Evolutionary conservation across 768 basidiomycete species (phyloP).

Genomic region (Mycena galericulata): DNA sequence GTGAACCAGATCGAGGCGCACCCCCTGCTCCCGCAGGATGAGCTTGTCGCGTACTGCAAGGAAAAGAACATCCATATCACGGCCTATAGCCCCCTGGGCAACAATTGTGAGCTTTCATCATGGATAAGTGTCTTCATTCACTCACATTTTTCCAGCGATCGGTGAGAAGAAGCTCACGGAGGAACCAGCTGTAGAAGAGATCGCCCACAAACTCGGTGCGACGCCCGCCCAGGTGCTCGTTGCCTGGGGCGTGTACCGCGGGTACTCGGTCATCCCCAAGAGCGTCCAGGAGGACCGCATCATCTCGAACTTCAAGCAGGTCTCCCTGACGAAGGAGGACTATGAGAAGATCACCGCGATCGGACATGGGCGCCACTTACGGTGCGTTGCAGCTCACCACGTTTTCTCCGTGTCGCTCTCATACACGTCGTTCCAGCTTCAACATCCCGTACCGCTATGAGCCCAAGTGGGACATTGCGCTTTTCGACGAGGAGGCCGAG

Average conservation of each 20-base stretch:
- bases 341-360: slow-evolving; percentile 68
- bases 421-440: slow-evolving; percentile 51
- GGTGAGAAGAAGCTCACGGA: slow-evolving; percentile 78
- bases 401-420: background rate
- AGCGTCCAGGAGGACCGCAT: slow-evolving; percentile 79
- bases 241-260: slow-evolving; percentile 82
- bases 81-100: slow-evolving; percentile 79
- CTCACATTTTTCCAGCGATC: slow-evolving; percentile 53
- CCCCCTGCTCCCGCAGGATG: slow-evolving; percentile 81
- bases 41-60: slow-evolving; percentile 77
- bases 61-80: too few relatives aligned
- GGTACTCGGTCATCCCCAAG: slow-evolving; percentile 89
- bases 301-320: slow-evolving; percentile 81
- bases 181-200: slow-evolving; percentile 66
- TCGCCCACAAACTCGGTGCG: slow-evolving; percentile 72
- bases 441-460: slow-evolving; percentile 74
- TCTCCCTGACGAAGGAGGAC: slow-evolving; percentile 74
- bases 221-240: slow-evolving; percentile 86
- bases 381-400: slow-evolving; percentile 43
- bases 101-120: slow-evolving; percentile 69
- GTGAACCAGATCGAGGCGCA: slow-evolving; percentile 90
- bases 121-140: background rate
- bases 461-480: slow-evolving; percentile 77
- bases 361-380: slow-evolving; percentile 59
- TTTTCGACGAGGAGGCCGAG: slow-evolving; percentile 77